Base-by-base conservation (phyloP, 2,329 filamentous ascomycete species). In the Venturia aucupariae region DNA sequence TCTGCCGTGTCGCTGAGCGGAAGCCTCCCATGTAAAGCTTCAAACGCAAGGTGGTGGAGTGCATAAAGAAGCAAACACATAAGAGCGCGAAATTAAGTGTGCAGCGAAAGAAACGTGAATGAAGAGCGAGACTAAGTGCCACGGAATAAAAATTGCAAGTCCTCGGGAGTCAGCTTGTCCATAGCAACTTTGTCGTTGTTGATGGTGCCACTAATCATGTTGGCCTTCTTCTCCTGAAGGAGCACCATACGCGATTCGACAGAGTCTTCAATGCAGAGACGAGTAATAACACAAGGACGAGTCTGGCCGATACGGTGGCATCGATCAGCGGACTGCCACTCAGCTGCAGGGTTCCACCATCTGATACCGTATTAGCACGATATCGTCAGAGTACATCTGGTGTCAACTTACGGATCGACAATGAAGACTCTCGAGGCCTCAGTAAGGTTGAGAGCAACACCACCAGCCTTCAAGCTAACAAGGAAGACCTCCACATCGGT, bases 311-410 rank as follows among this genome's bases (percentile, higher is more conserved):
- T 99, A 64, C 94, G 92, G 77, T 97, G 94, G 69, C 79, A 81
- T 60, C 80, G 78, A 68, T 99, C 94, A 2, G 94, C 94, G 67
- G 90, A 94, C 77, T 99, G 94, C 94, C 94, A 99, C 78, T 99
- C 94, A 0, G 93, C 93, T n/a, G 92, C 92, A n/a, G 94, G 94
- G 70, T 97, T 97, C 94, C 94, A 99, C 94, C 94, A 97, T 69
- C 89, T 92, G 69, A 42, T 67, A 39, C 17, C 32, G 4, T 22
- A 62, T 78, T 69, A 75, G 75, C 59, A 68, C 65, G 42, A 54
- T 38, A 24, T 70, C 27, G n/a, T 22, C 27, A 22, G 44, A 46
- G 32, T 13, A 10, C 51, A 39, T 42, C 38, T 54, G 35, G 38
- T 17, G 51, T 48, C 51, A 54, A 88, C 89, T 84, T 85, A 92